These are phyloP conservation scores for Penicillium verhagenii DNA, from an alignment of 495 filamentous ascomycete species.

Conservation along the genomic window DNA sequence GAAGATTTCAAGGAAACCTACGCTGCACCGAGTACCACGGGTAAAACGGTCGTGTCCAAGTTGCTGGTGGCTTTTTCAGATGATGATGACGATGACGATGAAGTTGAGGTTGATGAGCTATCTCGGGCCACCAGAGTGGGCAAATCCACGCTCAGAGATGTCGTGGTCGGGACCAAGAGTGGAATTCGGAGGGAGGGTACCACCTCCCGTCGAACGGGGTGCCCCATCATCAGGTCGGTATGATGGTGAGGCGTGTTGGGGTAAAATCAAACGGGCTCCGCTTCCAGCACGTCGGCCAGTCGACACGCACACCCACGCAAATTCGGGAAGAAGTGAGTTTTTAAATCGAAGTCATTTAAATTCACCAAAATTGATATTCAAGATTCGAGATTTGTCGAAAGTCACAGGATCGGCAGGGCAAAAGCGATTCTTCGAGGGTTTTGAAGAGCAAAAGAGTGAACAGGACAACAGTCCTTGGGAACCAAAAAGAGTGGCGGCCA, in stretches of 20 bases:
- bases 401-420: too few relatives aligned
- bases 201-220: constrained; percentile 27
- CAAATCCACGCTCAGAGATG: constrained; percentile 4
- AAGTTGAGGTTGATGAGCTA: constrained; percentile 8
- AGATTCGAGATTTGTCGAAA: neutral
- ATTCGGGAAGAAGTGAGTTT: neutral
- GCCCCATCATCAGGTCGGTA: constrained; percentile 26
- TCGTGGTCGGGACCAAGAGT: constrained; percentile 17
- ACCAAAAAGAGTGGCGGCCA: constrained; percentile 36
- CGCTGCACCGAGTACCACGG: constrained; percentile 79
- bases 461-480: constrained; percentile 22
- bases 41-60: constrained; percentile 59
- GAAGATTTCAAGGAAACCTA: constrained; percentile 65
- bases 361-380: neutral
- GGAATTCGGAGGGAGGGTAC: constrained; percentile 29
- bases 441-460: constrained; percentile 38
- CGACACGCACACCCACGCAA: constrained; percentile 3
- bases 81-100: constrained; percentile 2
- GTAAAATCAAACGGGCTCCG: neutral
- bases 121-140: constrained; percentile 34
- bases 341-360: constrained; percentile 10
- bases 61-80: constrained; percentile 50
- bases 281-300: constrained; percentile 7
- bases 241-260: constrained; percentile 34
- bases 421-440: too few relatives aligned